A percentile compares a stretch with the other conserved stretches of the same genome.
Conservation (phyloP, 164 flowering plant species). For the Santalum album region DNA sequence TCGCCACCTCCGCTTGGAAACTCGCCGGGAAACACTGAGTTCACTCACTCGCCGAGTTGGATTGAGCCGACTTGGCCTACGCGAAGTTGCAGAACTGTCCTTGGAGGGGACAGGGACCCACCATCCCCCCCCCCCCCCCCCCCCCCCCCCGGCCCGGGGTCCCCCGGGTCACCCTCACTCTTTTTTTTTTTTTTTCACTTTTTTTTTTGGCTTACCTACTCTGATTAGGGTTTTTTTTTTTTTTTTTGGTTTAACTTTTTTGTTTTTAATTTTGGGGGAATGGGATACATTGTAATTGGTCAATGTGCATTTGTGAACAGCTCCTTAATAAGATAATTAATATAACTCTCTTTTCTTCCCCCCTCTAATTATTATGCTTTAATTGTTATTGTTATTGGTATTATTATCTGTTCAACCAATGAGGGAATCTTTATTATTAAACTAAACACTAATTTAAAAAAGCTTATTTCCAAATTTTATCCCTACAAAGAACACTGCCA, state of each 20-base stretch:
- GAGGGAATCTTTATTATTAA: too few relatives aligned
- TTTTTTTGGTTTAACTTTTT: neutral
- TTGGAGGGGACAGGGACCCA: too few relatives aligned
- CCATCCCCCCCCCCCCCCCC: too few relatives aligned
- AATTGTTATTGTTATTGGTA: neutral
- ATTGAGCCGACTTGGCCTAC: too few relatives aligned
- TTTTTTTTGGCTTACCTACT: neutral
- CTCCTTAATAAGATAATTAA: neutral
- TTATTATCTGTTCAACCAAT: too few relatives aligned
- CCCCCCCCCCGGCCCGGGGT: too few relatives aligned
- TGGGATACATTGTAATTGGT: neutral
- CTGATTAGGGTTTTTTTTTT: neutral
- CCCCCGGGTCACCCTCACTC: too few relatives aligned
- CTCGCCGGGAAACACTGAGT: slow-evolving; percentile 6
- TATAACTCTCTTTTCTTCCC: neutral
- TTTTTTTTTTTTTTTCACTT: neutral
- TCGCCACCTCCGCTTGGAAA: slow-evolving; percentile 76
- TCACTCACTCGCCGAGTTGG: too few relatives aligned
- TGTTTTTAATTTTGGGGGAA: neutral
- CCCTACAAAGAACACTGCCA: too few relatives aligned
- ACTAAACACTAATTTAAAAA: too few relatives aligned
- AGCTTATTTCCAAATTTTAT: too few relatives aligned
- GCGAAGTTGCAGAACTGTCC: too few relatives aligned
- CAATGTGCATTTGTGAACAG: neutral
- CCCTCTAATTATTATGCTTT: neutral